These are phyloP conservation scores for Datura wrightii DNA, from an alignment of 257 asterid genomes.

Conservation along the genomic window DNA sequence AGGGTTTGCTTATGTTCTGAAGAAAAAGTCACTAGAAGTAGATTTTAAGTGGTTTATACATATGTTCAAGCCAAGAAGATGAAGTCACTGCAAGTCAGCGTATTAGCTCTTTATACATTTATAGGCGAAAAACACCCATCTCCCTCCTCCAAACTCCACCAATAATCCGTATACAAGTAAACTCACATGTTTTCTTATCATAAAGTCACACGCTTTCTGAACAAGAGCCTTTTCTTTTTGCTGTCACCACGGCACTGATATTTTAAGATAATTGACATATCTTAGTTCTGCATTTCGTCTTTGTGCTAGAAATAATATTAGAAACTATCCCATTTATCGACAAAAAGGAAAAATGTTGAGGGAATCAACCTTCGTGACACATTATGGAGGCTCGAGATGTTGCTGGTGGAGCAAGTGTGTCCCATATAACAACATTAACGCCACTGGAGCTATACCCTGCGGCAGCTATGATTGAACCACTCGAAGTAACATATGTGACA, in stretches of 20 bases:
- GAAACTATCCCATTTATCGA: background rate
- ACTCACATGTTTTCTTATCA: conserved; percentile 5
- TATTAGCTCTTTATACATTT: conserved; percentile 2
- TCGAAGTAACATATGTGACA: conserved; percentile 85
- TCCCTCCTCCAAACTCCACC: conserved; percentile 19
- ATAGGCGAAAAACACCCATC: background rate
- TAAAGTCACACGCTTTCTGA: conserved; percentile 4
- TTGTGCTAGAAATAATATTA: conserved; percentile 16
- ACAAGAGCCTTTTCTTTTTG: conserved; percentile 13
- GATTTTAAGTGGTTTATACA: conserved; percentile 20
- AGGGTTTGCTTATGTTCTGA: conserved; percentile 12
- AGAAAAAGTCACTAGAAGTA: conserved; percentile 19
- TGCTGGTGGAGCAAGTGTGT: conserved; percentile 95
- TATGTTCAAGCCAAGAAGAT: background rate
- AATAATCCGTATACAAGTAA: background rate
- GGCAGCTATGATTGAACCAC: conserved; percentile 96
- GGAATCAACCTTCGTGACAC: conserved; percentile 95
- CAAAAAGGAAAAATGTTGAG: background rate
- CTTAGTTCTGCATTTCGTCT: background rate
- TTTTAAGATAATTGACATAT: conserved; percentile 1
- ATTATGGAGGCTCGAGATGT: conserved; percentile 94
- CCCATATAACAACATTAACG: conserved; percentile 94
- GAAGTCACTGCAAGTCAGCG: background rate
- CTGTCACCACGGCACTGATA: background rate
- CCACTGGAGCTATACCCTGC: conserved; percentile 95